Base-by-base conservation (phyloP, 306 rosid genomes). In the Lagenaria siceraria region DNA sequence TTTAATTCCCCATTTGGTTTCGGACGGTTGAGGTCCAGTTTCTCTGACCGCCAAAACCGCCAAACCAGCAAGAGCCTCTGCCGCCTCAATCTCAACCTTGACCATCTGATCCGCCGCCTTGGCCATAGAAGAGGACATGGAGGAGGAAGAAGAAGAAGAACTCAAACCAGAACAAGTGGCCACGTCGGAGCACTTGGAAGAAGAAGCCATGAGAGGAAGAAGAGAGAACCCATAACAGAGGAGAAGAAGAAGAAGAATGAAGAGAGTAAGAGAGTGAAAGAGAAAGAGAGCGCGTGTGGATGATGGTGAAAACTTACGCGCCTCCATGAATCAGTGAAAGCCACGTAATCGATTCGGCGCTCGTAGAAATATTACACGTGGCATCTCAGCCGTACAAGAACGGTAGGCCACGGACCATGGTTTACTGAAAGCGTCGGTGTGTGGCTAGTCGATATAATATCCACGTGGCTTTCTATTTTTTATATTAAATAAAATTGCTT, bases 51-150 rank as follows among this genome's bases (percentile, higher is more conserved):
- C 97, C 60, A 89, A 77, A 19, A 80, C 83, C 3, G 99, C 90
- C 77, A 92, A 78, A 84, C 89, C 89, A 11, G 91, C 98, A 0
- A 96, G 87, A 70, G 96, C 94, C 92, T 90, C 98, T 46, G 99
- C 99, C 81, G 97, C 99, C 84, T 92, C 92, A 60, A 95, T 83
- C 90, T 95, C 99, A 19, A 80, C 85, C 85, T 80, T 79, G 55
- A 89, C 87, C 85, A 87, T 66, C 77, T 65, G 87, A 87, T 89
- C 97, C 78, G 77, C 80, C 63, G 56, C 84, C 72, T 76, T 74
- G 0, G 33, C 77, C 61, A 60, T 5, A 14, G 5, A 19, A 74
- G 62, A 70, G 11, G 56, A 71, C 43, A 25, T 21, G 10, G 5
- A 76, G 14, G 80, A 25, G 6, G 82, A 48, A 3, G 62, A 33